These are phyloP conservation scores for Ogataea haglerorum DNA, from an alignment of 805 yeast species.

Conservation along the genomic window DNA sequence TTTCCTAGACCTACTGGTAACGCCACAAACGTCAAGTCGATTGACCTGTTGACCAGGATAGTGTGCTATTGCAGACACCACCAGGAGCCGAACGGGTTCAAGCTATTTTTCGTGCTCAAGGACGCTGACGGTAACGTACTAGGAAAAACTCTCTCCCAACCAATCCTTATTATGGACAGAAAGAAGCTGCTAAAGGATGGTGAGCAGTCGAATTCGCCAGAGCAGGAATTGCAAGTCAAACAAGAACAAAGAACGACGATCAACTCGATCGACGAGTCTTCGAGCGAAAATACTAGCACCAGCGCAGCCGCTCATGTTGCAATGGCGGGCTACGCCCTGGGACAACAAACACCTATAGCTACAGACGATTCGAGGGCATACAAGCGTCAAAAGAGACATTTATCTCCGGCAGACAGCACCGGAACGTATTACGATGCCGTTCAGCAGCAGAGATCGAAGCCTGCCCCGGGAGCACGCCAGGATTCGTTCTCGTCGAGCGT, in stretches of 20 bases:
- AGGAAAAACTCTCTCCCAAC: constrained; percentile 66
- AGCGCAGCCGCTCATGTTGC: constrained; percentile 14
- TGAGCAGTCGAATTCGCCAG: constrained; percentile 31
- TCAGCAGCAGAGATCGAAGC: constrained; percentile 23
- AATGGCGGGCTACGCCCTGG: constrained; percentile 5
- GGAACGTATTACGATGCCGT: constrained; percentile 26
- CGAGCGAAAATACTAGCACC: constrained; percentile 27
- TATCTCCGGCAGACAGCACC: constrained; percentile 28
- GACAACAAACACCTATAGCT: constrained; percentile 6
- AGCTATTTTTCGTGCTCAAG: constrained; percentile 62
- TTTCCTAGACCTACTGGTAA: constrained; percentile 55
- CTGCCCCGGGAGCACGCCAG: constrained; percentile 15
- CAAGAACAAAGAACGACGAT: constrained; percentile 19
- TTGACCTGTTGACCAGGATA: constrained; percentile 65
- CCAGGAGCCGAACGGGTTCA: constrained; percentile 81
- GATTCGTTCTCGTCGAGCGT: constrained; percentile 18
- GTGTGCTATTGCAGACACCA: constrained; percentile 98
- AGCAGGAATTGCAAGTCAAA: constrained; percentile 8
- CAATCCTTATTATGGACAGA: constrained; percentile 91
- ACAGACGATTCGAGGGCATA: constrained; percentile 12
- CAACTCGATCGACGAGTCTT: constrained; percentile 34
- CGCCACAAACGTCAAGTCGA: constrained; percentile 32
- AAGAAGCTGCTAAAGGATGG: constrained; percentile 57
- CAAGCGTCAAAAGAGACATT: constrained; percentile 34
- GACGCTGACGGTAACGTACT: constrained; percentile 59